A percentile compares a stretch with the other conserved stretches of the same genome.
These are phyloP conservation scores for Diversispora eburnea DNA, from an alignment of 192 early-diverging fungal genomes.

Conservation along the genomic window DNA sequence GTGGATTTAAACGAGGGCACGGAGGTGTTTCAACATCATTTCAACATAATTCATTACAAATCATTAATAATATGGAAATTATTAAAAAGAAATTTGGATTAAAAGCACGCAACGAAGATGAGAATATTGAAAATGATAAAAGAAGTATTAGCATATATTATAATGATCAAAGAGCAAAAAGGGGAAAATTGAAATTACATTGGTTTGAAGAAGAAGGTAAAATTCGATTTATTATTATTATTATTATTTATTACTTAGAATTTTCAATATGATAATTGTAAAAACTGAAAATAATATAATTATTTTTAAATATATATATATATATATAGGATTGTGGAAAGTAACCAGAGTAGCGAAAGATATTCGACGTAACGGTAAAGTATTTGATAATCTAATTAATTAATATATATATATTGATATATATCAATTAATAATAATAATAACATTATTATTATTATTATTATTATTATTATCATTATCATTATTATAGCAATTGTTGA, in stretches of 20 bases:
- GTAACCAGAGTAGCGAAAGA: not conserved
- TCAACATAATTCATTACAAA: slow-evolving; percentile 13
- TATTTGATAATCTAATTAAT: not conserved
- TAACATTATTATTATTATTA: not conserved
- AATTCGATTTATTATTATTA: too few relatives aligned
- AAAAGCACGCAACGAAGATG: not conserved
- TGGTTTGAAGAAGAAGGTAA: not conserved
- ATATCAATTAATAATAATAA: not conserved
- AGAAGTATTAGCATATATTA: slow-evolving; percentile 12
- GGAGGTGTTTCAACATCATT: not conserved
- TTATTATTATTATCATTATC: not conserved
- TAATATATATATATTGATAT: not conserved
- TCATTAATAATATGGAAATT: not conserved
- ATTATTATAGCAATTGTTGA: slow-evolving; percentile 9
- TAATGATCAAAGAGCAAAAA: not conserved
- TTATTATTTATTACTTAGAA: too few relatives aligned
- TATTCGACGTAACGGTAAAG: slow-evolving; percentile 13
- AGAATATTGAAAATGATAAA: not conserved
- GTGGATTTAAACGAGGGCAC: not conserved
- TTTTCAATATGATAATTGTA: too few relatives aligned
- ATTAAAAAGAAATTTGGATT: slow-evolving; percentile 7
- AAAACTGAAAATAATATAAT: too few relatives aligned
- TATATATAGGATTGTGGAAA: not conserved
- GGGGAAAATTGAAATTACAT: slow-evolving; percentile 20
- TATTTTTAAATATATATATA: not conserved